Conservation (phyloP, 2,329 filamentous ascomycete genomes). For the Clarireedia sp. region DNA sequence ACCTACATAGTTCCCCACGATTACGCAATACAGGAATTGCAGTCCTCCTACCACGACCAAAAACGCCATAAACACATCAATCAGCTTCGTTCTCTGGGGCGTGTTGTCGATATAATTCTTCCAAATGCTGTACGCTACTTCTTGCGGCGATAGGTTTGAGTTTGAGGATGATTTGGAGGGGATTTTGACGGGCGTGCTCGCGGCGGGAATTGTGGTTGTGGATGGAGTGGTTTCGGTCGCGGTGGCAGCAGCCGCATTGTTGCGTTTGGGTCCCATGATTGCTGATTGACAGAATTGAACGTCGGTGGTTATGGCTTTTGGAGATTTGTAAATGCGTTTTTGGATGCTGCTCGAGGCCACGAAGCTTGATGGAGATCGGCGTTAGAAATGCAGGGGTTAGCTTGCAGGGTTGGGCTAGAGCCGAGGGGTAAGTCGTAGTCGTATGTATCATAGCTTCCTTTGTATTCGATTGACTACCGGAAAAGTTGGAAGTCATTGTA, state of each 20-base stretch:
- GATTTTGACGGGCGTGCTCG: constrained; percentile 25
- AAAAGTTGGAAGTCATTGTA: too few species aligned
- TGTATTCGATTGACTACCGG: background rate
- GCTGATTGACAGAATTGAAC: constrained; percentile 3
- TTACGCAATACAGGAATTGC: constrained; percentile 87
- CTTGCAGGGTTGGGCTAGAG: background rate
- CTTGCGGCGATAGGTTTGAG: constrained; percentile 27
- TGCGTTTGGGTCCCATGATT: constrained; percentile 44
- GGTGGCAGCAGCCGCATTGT: constrained; percentile 27
- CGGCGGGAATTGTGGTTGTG: constrained; percentile 16
- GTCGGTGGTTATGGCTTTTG: constrained; percentile 2
- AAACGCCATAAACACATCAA: constrained; percentile 87
- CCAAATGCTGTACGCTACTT: constrained; percentile 64
- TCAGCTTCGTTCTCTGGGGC: constrained; percentile 81
- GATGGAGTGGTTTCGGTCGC: constrained; percentile 13
- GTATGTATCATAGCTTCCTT: background rate
- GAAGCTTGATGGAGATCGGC: constrained; percentile 11
- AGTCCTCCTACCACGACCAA: constrained; percentile 76
- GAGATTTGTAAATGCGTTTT: background rate
- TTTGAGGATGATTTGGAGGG: constrained; percentile 19
- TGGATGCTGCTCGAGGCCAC: constrained; percentile 3
- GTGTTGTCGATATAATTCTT: constrained; percentile 73
- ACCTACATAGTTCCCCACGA: constrained; percentile 91
- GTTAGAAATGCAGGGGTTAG: constrained; percentile 4
- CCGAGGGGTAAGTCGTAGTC: constrained; percentile 6